A percentile compares a stretch with the other conserved stretches of the same genome.
phyloP scores from a whole-genome alignment of 2,329 filamentous ascomycete genomes.

The Penicillium sp. region DNA sequence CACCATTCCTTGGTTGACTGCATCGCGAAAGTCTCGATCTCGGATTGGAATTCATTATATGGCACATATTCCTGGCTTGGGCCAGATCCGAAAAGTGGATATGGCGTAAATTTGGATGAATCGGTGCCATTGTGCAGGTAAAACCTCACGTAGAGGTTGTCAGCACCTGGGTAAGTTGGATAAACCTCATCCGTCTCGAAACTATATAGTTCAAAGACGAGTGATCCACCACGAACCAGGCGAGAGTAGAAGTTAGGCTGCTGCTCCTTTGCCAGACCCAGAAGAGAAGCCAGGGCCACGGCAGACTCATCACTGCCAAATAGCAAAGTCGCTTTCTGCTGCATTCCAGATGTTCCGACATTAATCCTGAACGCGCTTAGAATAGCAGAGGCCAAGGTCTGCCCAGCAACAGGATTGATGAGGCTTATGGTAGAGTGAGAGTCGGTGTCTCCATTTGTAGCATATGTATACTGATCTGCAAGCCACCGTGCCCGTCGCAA shows the following conservation, averaged over 20 bases:
- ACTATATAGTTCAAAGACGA: constrained; percentile 59
- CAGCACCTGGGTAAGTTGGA: constrained; percentile 44
- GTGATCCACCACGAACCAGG: constrained; percentile 53
- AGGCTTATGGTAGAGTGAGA: constrained; percentile 28
- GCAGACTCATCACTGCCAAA: constrained; percentile 57
- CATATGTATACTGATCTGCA: constrained; percentile 55
- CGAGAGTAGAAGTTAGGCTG: constrained; percentile 53
- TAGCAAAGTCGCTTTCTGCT: constrained; percentile 51
- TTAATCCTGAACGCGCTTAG: constrained; percentile 44
- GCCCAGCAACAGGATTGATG: constrained; percentile 48
- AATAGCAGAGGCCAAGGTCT: constrained; percentile 46
- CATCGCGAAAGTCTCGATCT: constrained; percentile 51
- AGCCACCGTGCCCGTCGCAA: constrained; percentile 46
- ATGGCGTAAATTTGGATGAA: constrained; percentile 40
- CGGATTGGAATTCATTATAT: constrained; percentile 55
- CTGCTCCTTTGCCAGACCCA: constrained; percentile 43
- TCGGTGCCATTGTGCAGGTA: constrained; percentile 61
- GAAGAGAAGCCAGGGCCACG: constrained; percentile 56
- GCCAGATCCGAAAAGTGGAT: constrained; percentile 56
- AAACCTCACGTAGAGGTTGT: constrained; percentile 60
- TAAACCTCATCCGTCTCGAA: constrained; percentile 35
- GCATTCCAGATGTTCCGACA: constrained; percentile 40
- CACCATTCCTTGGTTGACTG: constrained; percentile 58
- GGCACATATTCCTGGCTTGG: constrained; percentile 52
- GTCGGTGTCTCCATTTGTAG: constrained; percentile 51